These are phyloP conservation scores for Salix viminalis DNA, from an alignment of 345 rosid genomes.

Conservation along the genomic window DNA sequence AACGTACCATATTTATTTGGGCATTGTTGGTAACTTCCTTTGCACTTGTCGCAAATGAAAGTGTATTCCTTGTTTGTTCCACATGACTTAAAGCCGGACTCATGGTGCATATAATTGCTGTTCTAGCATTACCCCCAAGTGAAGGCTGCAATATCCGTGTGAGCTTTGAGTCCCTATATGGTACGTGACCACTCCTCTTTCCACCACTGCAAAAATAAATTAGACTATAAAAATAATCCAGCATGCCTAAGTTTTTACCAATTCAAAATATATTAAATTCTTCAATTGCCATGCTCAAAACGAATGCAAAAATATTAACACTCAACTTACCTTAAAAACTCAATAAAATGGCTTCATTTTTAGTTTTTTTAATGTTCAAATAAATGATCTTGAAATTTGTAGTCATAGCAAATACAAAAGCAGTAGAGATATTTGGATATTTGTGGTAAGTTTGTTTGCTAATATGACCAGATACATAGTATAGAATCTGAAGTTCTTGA, in stretches of 20 bases:
- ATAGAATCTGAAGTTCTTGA: background rate
- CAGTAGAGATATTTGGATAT: background rate
- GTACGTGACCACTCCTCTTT: conserved; percentile 61
- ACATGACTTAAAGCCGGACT: conserved; percentile 92
- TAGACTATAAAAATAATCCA: conserved; percentile 1
- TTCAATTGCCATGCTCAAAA: background rate
- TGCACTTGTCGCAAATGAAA: conserved; percentile 84
- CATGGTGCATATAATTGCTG: conserved; percentile 91
- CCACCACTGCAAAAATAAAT: conserved; percentile 62
- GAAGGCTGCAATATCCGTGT: conserved; percentile 92
- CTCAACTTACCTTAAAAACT: background rate
- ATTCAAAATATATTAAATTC: background rate
- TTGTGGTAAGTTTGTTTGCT: background rate
- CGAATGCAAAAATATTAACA: background rate
- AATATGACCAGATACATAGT: background rate
- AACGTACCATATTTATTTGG: conserved; percentile 80
- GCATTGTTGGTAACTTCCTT: conserved; percentile 93
- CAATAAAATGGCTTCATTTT: background rate
- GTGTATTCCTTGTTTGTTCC: conserved; percentile 87
- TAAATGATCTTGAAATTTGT: background rate
- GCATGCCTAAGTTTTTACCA: background rate
- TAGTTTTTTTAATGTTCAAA: background rate
- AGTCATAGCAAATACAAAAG: background rate
- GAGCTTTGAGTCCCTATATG: conserved; percentile 95
- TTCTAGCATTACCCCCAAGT: conserved; percentile 96